Percentiles rank a stretch among this genome's conserved stretches.
Conservation (phyloP, 768 basidiomycete species). For the Imleria badia region DNA sequence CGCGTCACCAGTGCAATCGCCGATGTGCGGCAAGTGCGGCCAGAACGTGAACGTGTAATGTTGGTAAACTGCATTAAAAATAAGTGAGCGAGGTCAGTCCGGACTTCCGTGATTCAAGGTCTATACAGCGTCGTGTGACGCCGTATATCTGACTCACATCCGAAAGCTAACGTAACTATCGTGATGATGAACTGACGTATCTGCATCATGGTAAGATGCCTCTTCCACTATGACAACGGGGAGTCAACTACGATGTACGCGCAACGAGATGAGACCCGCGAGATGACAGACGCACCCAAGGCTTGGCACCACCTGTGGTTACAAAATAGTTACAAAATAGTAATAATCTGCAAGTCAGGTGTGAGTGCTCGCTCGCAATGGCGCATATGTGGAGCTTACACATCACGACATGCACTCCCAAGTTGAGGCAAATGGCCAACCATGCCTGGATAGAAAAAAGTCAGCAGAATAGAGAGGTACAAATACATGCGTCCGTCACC, state of each 20-base stretch:
- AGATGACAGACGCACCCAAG: conserved; percentile 19
- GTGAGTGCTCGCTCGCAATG: neutral
- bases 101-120: neutral
- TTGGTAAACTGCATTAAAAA: conserved; percentile 21
- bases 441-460: conserved; percentile 63
- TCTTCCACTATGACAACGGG: conserved; percentile 23
- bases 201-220: conserved; percentile 26
- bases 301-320: conserved; percentile 62
- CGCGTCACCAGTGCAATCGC: conserved; percentile 25
- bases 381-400: conserved; percentile 51
- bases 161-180: conserved; percentile 18
- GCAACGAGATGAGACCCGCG: neutral
- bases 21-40: conserved; percentile 23
- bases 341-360: conserved; percentile 73
- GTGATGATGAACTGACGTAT: conserved; percentile 26
- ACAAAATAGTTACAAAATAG: conserved; percentile 95
- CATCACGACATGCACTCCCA: conserved; percentile 93
- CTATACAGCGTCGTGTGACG: neutral
- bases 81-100: neutral
- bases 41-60: conserved; percentile 27
- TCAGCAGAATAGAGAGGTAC: neutral
- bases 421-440: conserved; percentile 84
- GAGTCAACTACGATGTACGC: neutral
- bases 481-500: conserved; percentile 37
- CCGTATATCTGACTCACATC: conserved; percentile 16